A percentile compares a stretch with the other conserved stretches of the same genome.
phyloP scores from a whole-genome alignment of 495 filamentous ascomycete genomes.

The Poronia punctata region DNA sequence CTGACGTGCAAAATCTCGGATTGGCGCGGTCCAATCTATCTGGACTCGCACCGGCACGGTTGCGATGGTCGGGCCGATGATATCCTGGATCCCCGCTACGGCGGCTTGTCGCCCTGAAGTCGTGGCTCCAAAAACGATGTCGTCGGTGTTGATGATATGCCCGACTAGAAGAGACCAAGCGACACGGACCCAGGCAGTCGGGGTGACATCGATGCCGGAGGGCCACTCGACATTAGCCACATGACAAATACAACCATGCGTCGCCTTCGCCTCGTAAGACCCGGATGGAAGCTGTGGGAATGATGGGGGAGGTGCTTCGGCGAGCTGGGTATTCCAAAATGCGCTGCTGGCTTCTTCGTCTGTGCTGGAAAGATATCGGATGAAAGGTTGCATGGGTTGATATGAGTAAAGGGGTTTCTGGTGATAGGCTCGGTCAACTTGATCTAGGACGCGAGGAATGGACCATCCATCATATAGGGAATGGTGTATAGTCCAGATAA shows the following conservation, averaged over 20 bases:
- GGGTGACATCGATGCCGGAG: neutral
- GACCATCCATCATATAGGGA: conserved; percentile 62
- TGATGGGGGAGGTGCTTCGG: neutral
- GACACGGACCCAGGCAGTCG: neutral
- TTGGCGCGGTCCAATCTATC: neutral
- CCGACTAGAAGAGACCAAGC: conserved; percentile 1
- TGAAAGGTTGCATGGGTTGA: neutral
- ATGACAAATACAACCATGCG: neutral
- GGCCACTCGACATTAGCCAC: neutral
- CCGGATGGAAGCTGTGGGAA: neutral
- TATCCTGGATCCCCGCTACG: conserved; percentile 31
- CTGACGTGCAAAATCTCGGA: neutral
- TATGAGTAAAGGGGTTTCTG: neutral
- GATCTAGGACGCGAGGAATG: too few relatives aligned
- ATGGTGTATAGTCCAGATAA: conserved; percentile 57
- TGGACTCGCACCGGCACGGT: conserved; percentile 11
- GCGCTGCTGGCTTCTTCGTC: neutral
- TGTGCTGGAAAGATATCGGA: neutral
- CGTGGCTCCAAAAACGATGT: conserved; percentile 36
- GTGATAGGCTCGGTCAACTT: neutral
- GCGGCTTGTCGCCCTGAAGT: conserved; percentile 36
- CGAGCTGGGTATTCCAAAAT: neutral
- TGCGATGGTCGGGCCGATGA: conserved; percentile 13
- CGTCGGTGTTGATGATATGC: conserved; percentile 10
- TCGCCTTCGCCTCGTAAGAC: neutral